Evolutionary conservation across 192 early-diverging fungal species (phyloP), one percentile per base, ranked within the genome.

Genomic region (Linderina pennispora): DNA sequence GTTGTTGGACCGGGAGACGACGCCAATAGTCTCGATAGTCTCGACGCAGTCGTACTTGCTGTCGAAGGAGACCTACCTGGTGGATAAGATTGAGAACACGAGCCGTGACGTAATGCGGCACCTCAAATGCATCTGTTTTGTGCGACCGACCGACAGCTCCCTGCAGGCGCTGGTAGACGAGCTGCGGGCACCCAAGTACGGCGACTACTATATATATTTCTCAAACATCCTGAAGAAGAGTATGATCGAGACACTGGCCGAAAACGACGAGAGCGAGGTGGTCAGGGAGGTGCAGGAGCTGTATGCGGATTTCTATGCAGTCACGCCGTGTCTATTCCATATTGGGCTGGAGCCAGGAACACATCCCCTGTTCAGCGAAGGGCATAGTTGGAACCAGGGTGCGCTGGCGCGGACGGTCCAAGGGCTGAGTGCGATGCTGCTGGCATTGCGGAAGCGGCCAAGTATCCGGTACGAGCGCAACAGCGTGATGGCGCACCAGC

Each of bases 281-380:
- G 92, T 99, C 8, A 79, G 90, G 3, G 94, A 99, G 65, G 79
- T 99, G 8, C 94, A 97, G 72, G 97, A 99, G 77, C 94, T 84
- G 50, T 99, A 81, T 63, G 91, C 87, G 0, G 97, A 99, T 62
- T 97, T 81, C 55, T 79, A 86, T 23, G 88, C 89, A 10, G 77
- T 89, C 38, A 88, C 90, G 42, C 71, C 82, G 2, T 84, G 90
- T 33, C 73, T 95, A 24, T 97, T 86, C 53, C 86, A 87, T 34
- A 67, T 97, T 35, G 81, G 82, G 17, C 43, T 97, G 25, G 50
- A 68, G 39, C 75, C 79, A 9, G 75, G 82, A 1, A 58, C 53
- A 1, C 66, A 75, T 41, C 80, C 79, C 8, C 52, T 97, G 26
- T 97, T 82, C 68, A 80, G 77, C 7, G 86, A 89, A 35, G 79